A percentile compares a stretch with the other conserved stretches of the same genome.
These are phyloP conservation scores for Cercospora sp. DNA, from an alignment of 2,329 filamentous ascomycete species.

Conservation along the genomic window DNA sequence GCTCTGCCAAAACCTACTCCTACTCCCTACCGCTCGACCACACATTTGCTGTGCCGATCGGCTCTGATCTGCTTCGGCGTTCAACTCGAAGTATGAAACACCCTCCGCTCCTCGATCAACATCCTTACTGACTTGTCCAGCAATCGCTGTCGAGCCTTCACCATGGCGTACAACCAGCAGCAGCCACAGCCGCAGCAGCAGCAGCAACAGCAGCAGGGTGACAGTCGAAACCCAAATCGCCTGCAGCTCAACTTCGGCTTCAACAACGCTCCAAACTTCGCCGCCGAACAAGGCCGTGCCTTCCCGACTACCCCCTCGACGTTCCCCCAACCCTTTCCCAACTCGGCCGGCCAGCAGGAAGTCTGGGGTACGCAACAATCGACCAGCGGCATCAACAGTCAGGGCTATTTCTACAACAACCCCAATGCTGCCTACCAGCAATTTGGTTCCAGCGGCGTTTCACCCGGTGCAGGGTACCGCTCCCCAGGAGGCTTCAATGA, in stretches of 20 bases:
- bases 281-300: slow-evolving; percentile 47
- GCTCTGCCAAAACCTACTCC: slow-evolving; percentile 2
- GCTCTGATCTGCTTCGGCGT: background rate
- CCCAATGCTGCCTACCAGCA: slow-evolving; percentile 51
- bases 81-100: background rate
- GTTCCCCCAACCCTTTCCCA: slow-evolving; percentile 81
- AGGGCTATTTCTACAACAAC: slow-evolving; percentile 54
- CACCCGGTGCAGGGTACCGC: slow-evolving; percentile 56
- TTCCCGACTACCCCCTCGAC: slow-evolving; percentile 80
- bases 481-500: slow-evolving; percentile 69
- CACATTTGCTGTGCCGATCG: background rate
- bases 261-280: slow-evolving; percentile 46
- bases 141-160: slow-evolving; percentile 3
- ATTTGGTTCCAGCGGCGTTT: slow-evolving; percentile 41
- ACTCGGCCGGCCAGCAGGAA: slow-evolving; percentile 61
- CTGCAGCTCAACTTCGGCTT: slow-evolving; percentile 56
- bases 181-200: slow-evolving; percentile 24
- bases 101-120: background rate
- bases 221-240: slow-evolving; percentile 44
- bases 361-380: slow-evolving; percentile 54
- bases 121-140: slow-evolving; percentile 3
- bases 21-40: slow-evolving; percentile 5
- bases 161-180: slow-evolving; percentile 26
- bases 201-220: slow-evolving; percentile 27
- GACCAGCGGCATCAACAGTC: slow-evolving; percentile 44